Percentiles rank a stretch among this genome's conserved stretches.
Evolutionary conservation across 805 yeast species (phyloP).

Genomic region (Scheffersomyces lignosus): DNA sequence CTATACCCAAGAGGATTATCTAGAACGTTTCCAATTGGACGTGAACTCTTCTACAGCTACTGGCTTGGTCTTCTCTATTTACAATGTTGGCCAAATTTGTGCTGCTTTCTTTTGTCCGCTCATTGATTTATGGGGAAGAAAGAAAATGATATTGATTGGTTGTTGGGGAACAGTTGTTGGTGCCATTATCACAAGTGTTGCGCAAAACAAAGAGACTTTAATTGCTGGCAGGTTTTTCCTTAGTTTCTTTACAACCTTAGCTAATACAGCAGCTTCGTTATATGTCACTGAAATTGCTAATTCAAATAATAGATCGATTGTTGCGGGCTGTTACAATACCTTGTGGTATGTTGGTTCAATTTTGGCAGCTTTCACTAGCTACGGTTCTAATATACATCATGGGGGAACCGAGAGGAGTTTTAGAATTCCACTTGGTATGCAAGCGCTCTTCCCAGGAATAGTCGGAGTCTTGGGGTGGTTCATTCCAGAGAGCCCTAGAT

Average conservation of each 20-base stretch:
- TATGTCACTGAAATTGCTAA: not conserved
- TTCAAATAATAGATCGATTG: not conserved
- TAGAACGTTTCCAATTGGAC: conserved; percentile 12
- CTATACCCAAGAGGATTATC: conserved; percentile 15
- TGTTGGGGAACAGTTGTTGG: not conserved
- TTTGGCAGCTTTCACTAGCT: conserved; percentile 32
- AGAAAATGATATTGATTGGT: not conserved
- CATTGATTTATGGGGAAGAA: not conserved
- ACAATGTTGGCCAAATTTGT: conserved; percentile 8
- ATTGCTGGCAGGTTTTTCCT: conserved; percentile 1
- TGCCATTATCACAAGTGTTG: not conserved
- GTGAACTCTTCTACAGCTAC: not conserved
- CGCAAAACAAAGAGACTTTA: not conserved
- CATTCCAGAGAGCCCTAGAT: conserved; percentile 51
- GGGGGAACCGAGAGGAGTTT: conserved; percentile 23
- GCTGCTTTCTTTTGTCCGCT: not conserved
- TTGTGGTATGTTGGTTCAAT: conserved; percentile 33
- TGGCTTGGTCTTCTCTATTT: conserved; percentile 11
- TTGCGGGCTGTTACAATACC: conserved; percentile 1
- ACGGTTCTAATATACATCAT: conserved; percentile 36
- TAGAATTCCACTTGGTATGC: conserved; percentile 4
- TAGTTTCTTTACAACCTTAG: not conserved
- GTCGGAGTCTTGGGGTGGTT: conserved; percentile 33
- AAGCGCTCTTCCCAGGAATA: conserved; percentile 41
- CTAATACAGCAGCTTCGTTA: not conserved